phyloP scores from a whole-genome alignment of 163 green algal species.

The Chloromonas sp. region DNA sequence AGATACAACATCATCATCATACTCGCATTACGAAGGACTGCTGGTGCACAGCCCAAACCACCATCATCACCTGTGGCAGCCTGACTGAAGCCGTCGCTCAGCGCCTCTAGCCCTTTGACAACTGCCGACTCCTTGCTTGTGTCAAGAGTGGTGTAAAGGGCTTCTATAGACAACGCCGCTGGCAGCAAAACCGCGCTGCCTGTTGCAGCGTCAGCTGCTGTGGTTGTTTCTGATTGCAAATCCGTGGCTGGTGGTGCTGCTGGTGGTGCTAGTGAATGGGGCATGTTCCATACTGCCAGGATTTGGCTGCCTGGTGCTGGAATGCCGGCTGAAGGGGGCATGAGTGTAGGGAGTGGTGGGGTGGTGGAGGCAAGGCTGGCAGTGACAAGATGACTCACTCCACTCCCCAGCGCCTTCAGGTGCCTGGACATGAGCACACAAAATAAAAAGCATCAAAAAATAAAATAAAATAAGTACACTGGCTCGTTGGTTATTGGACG shows the following conservation, averaged over 20 bases:
- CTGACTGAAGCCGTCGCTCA: not conserved
- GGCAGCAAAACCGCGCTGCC: not conserved
- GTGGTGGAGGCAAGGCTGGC: not conserved
- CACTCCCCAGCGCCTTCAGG: constrained; percentile 7
- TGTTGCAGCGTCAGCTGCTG: not conserved
- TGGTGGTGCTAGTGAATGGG: not conserved
- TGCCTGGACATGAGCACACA: not conserved
- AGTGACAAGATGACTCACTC: constrained; percentile 5
- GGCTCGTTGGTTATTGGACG: not conserved
- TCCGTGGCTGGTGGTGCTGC: not conserved
- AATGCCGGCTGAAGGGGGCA: not conserved
- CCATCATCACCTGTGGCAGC: not conserved
- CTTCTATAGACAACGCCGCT: not conserved
- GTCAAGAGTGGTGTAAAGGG: constrained; percentile 10
- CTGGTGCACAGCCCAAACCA: not conserved
- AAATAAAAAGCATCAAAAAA: too few relatives aligned
- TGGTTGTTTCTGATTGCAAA: not conserved
- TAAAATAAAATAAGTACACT: too few relatives aligned
- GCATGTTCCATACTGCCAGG: not conserved
- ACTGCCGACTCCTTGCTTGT: not conserved
- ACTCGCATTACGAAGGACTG: too few relatives aligned
- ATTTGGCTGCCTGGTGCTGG: not conserved
- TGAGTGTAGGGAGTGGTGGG: not conserved
- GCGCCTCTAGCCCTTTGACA: not conserved
- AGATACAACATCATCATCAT: too few relatives aligned